These are phyloP conservation scores for Scheffersomyces lignicola DNA, from an alignment of 1,139 yeast species.

Conservation along the genomic window DNA sequence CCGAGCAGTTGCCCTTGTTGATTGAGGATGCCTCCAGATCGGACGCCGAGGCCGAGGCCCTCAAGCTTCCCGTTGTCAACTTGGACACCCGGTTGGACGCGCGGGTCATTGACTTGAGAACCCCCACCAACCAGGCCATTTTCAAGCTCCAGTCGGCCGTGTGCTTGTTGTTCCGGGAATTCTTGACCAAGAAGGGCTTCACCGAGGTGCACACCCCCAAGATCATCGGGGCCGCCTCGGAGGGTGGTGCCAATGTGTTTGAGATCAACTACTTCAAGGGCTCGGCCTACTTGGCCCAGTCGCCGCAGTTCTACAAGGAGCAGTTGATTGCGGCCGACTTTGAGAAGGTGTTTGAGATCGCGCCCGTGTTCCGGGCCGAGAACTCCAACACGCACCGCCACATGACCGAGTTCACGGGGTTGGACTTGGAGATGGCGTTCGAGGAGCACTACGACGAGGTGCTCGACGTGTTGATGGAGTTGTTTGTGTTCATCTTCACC, in stretches of 20 bases:
- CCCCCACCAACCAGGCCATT: constrained; percentile 95
- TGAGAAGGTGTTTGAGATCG: constrained; percentile 92
- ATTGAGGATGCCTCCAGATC: constrained; percentile 96
- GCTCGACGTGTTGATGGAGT: constrained; percentile 75
- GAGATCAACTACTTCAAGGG: constrained; percentile 91
- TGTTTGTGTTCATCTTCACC: constrained; percentile 84
- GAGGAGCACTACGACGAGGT: constrained; percentile 98
- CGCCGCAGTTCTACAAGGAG: constrained; percentile 97
- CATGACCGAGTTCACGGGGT: constrained; percentile 97
- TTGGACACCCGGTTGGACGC: constrained; percentile 94
- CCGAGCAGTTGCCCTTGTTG: constrained; percentile 88
- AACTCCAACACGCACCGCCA: constrained; percentile 99
- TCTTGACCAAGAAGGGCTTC: constrained; percentile 64
- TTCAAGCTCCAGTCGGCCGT: constrained; percentile 93
- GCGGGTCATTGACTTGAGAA: constrained; percentile 94
- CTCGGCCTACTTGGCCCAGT: constrained; percentile 92
- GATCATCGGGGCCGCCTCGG: constrained; percentile 91
- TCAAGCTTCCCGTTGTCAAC: constrained; percentile 89
- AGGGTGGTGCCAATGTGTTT: constrained; percentile 97
- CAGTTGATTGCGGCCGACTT: constrained; percentile 97
- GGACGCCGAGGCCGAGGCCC: constrained; percentile 91
- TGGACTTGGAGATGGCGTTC: constrained; percentile 96
- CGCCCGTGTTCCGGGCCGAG: constrained; percentile 98
- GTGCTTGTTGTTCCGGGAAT: constrained; percentile 85
- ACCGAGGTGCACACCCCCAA: constrained; percentile 96